Base-by-base conservation (phyloP, 306 rosid genomes). In the Pyrus bretschneideri region DNA sequence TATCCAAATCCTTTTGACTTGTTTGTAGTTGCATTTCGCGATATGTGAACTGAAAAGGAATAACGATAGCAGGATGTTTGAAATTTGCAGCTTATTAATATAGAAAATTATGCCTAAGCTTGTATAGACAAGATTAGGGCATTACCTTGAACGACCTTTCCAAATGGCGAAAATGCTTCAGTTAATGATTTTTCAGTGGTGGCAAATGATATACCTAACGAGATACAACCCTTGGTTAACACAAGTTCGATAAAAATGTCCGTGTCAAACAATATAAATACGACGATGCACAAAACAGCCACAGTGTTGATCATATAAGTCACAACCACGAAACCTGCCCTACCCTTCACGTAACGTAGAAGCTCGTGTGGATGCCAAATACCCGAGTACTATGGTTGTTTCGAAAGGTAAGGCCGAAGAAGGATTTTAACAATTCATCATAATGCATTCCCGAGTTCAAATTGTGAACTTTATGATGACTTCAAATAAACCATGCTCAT, bases 1-100 rank as follows among this genome's bases (percentile, higher is more conserved):
- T 23, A 69, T 23, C 80, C 80, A 60, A 4, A 69, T 27, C 80
- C 80, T 69, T 69, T 77, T 30, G 80, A 69, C 51, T 42, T 58
- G 51, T 77, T 58, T 0, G 68, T 69, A 45, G 40, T 42, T 70
- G 69, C 70, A 19, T 69, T 29, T 67, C 49, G 69, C 11, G n/a
- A 2, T 27, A 77, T 58, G 19, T 69, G 59, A 29, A 69, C 80
- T 77, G 70, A 66, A 23, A 60, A 59, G 69, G 69, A 64, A 77
- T 60, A 69, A 59, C 21, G 15, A 25, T 19, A 30, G 68, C 40
- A 14, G 40, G 68, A 29, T 63, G 22, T 17, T 63, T 29, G 40
- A 15, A 60, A 14, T 5, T 25, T 25, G 66, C 66, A 77, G 67
- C 35, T 69, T 11, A 17, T 59, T 30, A 22, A 11, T 27, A 29